These are phyloP conservation scores for Collybia sordida DNA, from an alignment of 768 basidiomycete species.

Conservation along the genomic window DNA sequence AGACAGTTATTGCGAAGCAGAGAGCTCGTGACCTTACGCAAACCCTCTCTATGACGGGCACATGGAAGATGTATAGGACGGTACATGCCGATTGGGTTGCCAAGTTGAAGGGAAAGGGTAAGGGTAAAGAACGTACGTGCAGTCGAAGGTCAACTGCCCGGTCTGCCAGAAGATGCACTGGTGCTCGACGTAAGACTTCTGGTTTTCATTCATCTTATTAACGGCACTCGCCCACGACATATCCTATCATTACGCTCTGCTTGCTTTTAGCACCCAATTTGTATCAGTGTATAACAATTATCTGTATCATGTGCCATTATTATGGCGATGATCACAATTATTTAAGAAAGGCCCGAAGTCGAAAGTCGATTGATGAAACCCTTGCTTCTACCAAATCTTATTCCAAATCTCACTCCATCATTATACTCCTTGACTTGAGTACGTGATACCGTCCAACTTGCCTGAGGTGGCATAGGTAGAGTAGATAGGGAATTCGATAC, in stretches of 20 bases:
- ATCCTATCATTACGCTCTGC: too few species aligned
- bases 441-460: too few species aligned
- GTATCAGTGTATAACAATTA: too few species aligned
- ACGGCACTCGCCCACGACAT: too few species aligned
- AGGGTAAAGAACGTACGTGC: constrained; percentile 4
- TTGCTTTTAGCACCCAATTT: too few species aligned
- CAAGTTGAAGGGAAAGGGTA: constrained; percentile 20
- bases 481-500: constrained; percentile 24
- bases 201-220: neutral
- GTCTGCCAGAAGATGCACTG: neutral
- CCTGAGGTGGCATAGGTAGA: constrained; percentile 35
- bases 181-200: neutral
- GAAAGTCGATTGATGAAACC: too few species aligned
- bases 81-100: constrained; percentile 30
- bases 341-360: too few species aligned
- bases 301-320: too few species aligned
- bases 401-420: constrained; percentile 63
- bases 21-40: constrained; percentile 6
- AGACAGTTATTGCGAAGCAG: constrained; percentile 30
- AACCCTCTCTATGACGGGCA: constrained; percentile 28
- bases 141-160: neutral
- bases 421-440: too few species aligned
- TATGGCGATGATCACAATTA: too few species aligned
- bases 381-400: constrained; percentile 56
- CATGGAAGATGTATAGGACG: constrained; percentile 29